Base-by-base conservation (phyloP, 73 alveolate species). In the Breviolum minutum region DNA sequence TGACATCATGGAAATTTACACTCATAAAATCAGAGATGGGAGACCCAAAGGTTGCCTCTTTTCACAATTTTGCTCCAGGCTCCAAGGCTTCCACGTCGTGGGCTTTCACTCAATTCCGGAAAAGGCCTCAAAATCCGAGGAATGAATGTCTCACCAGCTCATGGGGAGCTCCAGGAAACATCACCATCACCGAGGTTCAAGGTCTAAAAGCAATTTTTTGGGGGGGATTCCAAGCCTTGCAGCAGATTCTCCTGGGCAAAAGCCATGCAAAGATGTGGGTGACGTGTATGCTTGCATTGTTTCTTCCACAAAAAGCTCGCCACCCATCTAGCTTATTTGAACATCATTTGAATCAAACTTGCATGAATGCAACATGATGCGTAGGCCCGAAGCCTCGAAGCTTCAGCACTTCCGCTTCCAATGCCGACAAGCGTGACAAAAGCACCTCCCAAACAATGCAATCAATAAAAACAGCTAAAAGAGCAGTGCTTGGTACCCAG, bases 391-490 rank as follows among this genome's bases (percentile, higher is more conserved):
- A 10, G 26, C 92, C 92, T 60, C 88, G 87, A 20, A 91, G 97
- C 71, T 63, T 77, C 30, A 79, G 54, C 87, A 91, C 97, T 48
- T 91, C 97, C 54, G 74, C 88, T 54, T 91, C 97, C 66, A 91
- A 24, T 11, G 97, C 97, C 77, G 74, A 63, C 87, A 91, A 63
- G 61, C 97, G 87, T 19, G 88, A 40, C 9, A 91, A 77, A 30
- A 91, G 83, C 77, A 66, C 87, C 96, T 63, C 29, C 29, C 19
- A 26, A 13, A 26, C 24, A 7, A 11, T n/a, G 64, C 64, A 1
- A 22, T 4, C 63, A 16, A 11, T 27, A 32, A 8, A 8, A 10
- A 12, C 81, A 71, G 40, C 81, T 6, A 11, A 16, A 71, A 71
- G 5, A 20, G 8, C 54, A 40, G 54, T 40, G 54, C 54, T 40